These are phyloP conservation scores for Wickerhamiella nectarea DNA, from an alignment of 805 yeast genomes.

Conservation along the genomic window DNA sequence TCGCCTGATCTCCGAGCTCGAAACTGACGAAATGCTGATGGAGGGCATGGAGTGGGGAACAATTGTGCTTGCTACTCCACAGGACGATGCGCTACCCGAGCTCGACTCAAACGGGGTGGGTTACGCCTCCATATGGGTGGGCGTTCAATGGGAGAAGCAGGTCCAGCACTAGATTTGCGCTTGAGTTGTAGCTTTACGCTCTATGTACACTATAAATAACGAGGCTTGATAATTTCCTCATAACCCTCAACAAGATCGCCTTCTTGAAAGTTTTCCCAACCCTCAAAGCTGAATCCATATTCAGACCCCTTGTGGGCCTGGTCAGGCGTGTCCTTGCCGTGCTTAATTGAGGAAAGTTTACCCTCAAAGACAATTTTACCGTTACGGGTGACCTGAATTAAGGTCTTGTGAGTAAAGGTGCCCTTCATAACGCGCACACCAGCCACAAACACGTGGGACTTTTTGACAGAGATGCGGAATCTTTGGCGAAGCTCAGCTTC, in stretches of 20 bases:
- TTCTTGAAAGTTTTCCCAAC: conserved; percentile 51
- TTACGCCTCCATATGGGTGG: conserved; percentile 65
- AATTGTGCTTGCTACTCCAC: conserved; percentile 65
- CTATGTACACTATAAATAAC: conserved; percentile 28
- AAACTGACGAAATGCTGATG: conserved; percentile 34
- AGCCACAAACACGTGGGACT: conserved; percentile 47
- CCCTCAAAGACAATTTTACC: conserved; percentile 42
- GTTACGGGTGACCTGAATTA: conserved; percentile 43
- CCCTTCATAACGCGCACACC: conserved; percentile 78
- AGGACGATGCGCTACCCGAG: conserved; percentile 43
- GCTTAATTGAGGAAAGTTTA: conserved; percentile 56
- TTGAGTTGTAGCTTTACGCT: not conserved
- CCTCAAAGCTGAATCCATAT: conserved; percentile 67
- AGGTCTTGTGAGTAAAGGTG: conserved; percentile 41
- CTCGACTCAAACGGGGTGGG: conserved; percentile 59
- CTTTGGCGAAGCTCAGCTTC: conserved; percentile 57
- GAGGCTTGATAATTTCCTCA: conserved; percentile 49
- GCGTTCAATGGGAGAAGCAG: conserved; percentile 70
- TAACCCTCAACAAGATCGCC: conserved; percentile 68
- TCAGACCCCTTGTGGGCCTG: conserved; percentile 78
- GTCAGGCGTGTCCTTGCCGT: conserved; percentile 61
- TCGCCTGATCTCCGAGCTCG: conserved; percentile 72
- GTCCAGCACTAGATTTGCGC: not conserved
- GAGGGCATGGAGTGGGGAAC: conserved; percentile 98
- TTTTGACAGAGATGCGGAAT: conserved; percentile 52